These are phyloP conservation scores for Punctularia strigosozonata DNA, from an alignment of 768 basidiomycete genomes.

Conservation along the genomic window DNA sequence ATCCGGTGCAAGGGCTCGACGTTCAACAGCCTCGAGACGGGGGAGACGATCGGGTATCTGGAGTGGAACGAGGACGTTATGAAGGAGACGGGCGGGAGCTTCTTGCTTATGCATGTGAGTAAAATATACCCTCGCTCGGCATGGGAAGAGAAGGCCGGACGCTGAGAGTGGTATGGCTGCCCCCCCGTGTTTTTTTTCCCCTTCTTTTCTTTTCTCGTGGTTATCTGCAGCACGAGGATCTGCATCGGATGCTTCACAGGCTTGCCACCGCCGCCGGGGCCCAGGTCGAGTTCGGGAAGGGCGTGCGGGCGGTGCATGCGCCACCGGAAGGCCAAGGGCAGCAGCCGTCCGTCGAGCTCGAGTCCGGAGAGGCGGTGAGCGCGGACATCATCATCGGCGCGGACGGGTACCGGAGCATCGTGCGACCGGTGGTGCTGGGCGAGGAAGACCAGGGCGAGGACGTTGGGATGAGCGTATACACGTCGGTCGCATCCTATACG, in stretches of 20 bases:
- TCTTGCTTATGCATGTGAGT: constrained; percentile 37
- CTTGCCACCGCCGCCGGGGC: constrained; percentile 37
- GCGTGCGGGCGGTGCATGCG: constrained; percentile 10
- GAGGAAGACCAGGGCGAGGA: constrained; percentile 18
- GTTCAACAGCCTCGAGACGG: constrained; percentile 17
- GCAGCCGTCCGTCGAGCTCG: constrained; percentile 16
- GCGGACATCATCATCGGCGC: constrained; percentile 51
- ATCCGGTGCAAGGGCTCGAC: no score
- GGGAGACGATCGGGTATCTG: constrained; percentile 31
- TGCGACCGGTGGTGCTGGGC: constrained; percentile 22
- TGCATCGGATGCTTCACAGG: constrained; percentile 17
- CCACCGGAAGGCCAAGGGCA: constrained; percentile 5
- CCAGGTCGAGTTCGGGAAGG: constrained; percentile 26
- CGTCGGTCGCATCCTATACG: constrained; percentile 19
- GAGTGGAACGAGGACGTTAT: constrained; percentile 36
- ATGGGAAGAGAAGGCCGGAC: neutral
- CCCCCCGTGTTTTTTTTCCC: no score
- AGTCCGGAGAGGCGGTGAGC: constrained; percentile 28
- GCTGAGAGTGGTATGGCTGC: no score
- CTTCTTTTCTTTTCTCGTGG: no score
- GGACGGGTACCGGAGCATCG: constrained; percentile 39
- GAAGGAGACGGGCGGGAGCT: constrained; percentile 34
- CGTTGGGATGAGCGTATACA: constrained; percentile 28
- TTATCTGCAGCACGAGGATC: constrained; percentile 15
- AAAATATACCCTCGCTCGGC: no score